phyloP scores from a whole-genome alignment of 371 early-diverging fungal species.

The Entomophthora muscae region DNA sequence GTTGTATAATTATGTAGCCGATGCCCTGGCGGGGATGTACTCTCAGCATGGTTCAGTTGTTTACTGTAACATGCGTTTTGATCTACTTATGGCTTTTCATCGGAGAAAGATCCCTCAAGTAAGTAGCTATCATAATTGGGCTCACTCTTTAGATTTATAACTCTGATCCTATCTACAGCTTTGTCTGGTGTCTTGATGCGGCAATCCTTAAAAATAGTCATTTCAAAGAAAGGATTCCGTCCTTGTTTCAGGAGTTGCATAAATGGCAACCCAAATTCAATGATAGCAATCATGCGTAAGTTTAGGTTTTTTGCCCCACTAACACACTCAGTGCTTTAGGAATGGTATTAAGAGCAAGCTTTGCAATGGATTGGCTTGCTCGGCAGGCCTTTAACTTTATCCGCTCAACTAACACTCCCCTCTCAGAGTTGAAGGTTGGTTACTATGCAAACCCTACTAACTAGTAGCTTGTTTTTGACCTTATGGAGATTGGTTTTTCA shows the following conservation, averaged over 20 bases:
- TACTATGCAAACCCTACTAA: not conserved
- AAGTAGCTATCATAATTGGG: not conserved
- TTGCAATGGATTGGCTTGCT: not conserved
- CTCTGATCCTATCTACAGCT: not conserved
- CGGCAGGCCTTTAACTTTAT: not conserved
- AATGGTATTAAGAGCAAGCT: not conserved
- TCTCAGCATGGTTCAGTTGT: not conserved
- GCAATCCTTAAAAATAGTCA: not conserved
- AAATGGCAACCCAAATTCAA: not conserved
- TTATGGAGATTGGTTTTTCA: not conserved
- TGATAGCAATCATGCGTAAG: not conserved
- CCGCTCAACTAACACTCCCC: not conserved
- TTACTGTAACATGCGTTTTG: not conserved
- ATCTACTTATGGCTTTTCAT: not conserved
- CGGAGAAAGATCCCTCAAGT: not conserved
- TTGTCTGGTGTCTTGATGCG: not conserved
- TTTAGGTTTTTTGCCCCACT: not conserved
- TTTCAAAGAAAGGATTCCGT: not conserved
- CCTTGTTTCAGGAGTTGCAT: not conserved
- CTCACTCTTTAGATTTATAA: not conserved
- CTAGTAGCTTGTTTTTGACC: not conserved
- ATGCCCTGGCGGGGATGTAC: not conserved
- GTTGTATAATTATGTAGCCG: not conserved
- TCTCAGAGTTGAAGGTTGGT: not conserved
- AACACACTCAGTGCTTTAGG: not conserved